Base-by-base conservation (phyloP, 805 yeast species). In the Candida peoriensis region DNA sequence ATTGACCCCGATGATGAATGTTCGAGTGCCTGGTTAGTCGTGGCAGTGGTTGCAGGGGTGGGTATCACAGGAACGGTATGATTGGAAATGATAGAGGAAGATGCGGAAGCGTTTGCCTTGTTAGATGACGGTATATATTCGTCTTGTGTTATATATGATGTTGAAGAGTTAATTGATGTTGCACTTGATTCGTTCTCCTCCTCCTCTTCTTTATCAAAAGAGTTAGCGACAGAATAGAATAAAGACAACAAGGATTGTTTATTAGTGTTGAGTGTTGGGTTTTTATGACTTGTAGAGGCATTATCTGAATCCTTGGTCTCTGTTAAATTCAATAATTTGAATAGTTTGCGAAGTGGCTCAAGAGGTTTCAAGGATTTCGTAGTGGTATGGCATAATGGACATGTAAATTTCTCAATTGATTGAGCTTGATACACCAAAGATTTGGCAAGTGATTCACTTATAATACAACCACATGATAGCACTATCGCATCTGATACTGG, bases 381-480 rank as follows among this genome's bases (percentile, higher is more conserved):
- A 4, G 41, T 35, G 10, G 36, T 27, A 12, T 38, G 40, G 23
- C 57, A 52, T 1, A 38, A 13, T 17, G 48, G 63, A 47, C 37
- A 41, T 20, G 8, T 34, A 22, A 36, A 39, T 24, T 20, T 48
- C 36, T 28, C 50, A 16, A 23, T 20, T 3, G 49, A 30, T 9
- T 36, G 19, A 6, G 19, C n/a, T 8, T 14, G 27, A 6, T n/a
- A 14, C 10, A 26, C 22, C 15, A 61, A 33, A 15, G 45, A 43
- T 3, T 36, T 38, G 1, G 53, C 58, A 5, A 65, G 39, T 5
- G 34, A 34, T 23, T 60, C 61, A 2, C 70, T 61, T 5, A 66
- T 47, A 3, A 66, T 33, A 43, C 70, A 64, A 1, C 72, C 73
- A 43, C 73, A 68, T 1, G 62, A 43, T 3, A 66, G 42, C 20